Percentiles rank a stretch among this genome's conserved stretches.
phyloP scores from a whole-genome alignment of 2,329 filamentous ascomycete genomes.

The Onygenales sp. region DNA sequence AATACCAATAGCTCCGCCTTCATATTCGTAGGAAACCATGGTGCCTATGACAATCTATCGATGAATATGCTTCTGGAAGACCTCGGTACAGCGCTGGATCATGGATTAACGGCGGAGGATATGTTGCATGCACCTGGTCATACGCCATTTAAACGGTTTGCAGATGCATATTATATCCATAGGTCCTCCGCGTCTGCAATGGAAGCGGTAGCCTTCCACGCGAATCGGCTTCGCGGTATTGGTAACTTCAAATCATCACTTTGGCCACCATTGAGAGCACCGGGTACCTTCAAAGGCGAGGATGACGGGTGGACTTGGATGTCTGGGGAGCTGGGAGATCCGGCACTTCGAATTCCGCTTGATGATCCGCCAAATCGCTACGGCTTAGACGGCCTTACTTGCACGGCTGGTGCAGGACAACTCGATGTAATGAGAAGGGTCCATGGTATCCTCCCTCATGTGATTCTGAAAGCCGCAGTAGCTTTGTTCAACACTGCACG shows the following conservation, averaged over 20 bases:
- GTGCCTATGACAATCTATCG: not conserved
- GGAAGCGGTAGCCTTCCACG: not conserved
- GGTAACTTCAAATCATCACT: not conserved
- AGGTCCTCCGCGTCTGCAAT: not conserved
- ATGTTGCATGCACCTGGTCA: not conserved
- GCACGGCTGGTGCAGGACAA: conserved; percentile 1
- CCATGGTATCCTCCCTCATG: conserved; percentile 2
- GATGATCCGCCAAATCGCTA: not conserved
- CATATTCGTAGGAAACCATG: not conserved
- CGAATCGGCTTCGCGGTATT: not conserved
- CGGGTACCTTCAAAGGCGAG: not conserved
- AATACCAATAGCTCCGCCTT: not conserved
- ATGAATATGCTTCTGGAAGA: not conserved
- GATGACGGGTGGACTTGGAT: not conserved
- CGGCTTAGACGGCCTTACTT: not conserved
- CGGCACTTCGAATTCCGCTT: not conserved
- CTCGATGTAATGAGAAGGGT: not conserved
- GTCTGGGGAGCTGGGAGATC: not conserved
- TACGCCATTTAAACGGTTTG: not conserved
- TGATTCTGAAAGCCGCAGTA: conserved; percentile 8
- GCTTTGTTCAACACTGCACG: conserved; percentile 5
- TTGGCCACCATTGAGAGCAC: not conserved
- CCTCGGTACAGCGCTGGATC: not conserved
- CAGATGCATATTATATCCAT: not conserved
- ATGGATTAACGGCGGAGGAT: not conserved